Evolutionary conservation across 2,329 filamentous ascomycete genomes (phyloP).

Genomic region (Colletotrichum simmondsii): DNA sequence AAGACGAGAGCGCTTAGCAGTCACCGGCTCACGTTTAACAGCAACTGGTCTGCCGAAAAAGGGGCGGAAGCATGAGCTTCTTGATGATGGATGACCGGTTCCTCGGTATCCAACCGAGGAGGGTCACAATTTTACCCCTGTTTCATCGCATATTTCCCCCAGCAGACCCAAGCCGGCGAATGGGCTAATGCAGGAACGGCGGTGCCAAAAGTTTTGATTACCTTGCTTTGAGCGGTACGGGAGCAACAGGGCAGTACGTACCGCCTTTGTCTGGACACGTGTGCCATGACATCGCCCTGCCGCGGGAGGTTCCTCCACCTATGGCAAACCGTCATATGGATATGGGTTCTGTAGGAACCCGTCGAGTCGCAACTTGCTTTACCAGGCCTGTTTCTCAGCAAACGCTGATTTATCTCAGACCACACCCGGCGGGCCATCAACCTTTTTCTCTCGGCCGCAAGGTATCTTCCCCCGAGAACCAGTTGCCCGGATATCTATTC

Average conservation of each 20-base stretch:
- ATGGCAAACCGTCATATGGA: background rate
- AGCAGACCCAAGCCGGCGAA: slow-evolving; percentile 29
- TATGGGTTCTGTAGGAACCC: background rate
- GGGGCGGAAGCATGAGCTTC: slow-evolving; percentile 27
- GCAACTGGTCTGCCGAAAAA: background rate
- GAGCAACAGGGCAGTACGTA: slow-evolving; percentile 10
- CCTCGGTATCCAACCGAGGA: slow-evolving; percentile 34
- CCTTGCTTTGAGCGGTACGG: slow-evolving; percentile 3
- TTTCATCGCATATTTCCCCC: slow-evolving; percentile 34
- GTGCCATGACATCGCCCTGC: slow-evolving; percentile 30
- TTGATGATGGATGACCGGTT: slow-evolving; percentile 22
- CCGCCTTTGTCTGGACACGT: slow-evolving; percentile 17
- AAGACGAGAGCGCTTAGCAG: background rate
- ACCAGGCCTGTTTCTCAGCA: background rate
- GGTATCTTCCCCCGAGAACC: slow-evolving; percentile 8
- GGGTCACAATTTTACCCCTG: slow-evolving; percentile 35
- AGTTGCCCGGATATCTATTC: slow-evolving; percentile 14
- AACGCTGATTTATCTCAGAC: background rate
- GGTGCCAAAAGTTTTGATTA: slow-evolving; percentile 31
- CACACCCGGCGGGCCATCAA: slow-evolving; percentile 1
- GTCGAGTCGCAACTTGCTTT: background rate
- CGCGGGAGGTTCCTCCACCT: background rate
- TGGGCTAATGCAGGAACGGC: slow-evolving; percentile 34
- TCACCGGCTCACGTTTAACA: background rate
- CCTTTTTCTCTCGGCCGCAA: slow-evolving; percentile 13